Evolutionary conservation across 75 land plant species (phyloP).

Genomic region (Pseudotsuga menziesii): DNA sequence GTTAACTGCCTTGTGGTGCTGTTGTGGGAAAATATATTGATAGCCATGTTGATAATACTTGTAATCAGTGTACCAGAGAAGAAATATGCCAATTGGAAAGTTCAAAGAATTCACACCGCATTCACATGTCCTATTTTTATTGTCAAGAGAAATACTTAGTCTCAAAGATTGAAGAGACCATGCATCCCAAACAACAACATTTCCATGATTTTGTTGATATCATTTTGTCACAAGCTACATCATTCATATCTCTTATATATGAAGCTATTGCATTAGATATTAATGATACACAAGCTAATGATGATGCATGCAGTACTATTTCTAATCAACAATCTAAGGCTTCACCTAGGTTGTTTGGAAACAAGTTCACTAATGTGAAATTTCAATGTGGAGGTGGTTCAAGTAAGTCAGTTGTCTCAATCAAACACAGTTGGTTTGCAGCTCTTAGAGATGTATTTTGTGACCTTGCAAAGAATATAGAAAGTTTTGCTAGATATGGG

Average conservation of each 20-base stretch:
- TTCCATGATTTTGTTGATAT: neutral
- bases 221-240: neutral
- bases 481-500: neutral
- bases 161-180: neutral
- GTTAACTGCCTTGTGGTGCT: neutral
- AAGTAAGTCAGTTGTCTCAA: slow-evolving; percentile 1
- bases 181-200: neutral
- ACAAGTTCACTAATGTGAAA: neutral
- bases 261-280: neutral
- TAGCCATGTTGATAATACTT: neutral
- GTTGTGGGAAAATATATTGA: neutral
- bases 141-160: neutral
- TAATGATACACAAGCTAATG: neutral
- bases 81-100: neutral
- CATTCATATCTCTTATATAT: neutral
- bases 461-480: neutral
- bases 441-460: slow-evolving; percentile 13
- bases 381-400: neutral
- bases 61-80: neutral
- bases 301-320: neutral
- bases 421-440: slow-evolving; percentile 22
- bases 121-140: neutral
- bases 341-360: neutral
- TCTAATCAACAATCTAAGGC: neutral
- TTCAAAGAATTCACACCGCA: neutral